Evolutionary conservation across 257 asterid species (phyloP).

Genomic region (Fraxinus cuspidata): DNA sequence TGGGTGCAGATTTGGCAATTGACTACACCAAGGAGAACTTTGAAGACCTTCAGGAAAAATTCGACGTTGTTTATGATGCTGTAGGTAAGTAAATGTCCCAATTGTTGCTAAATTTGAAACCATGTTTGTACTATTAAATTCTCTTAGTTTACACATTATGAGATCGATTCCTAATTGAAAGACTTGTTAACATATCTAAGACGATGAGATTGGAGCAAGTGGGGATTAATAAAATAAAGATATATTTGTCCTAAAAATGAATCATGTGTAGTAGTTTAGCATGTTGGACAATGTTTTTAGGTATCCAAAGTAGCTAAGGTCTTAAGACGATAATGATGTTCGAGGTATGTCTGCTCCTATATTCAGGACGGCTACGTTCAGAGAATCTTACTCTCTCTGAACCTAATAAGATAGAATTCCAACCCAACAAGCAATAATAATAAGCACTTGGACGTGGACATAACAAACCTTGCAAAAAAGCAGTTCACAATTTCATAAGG

Average conservation of each 20-base stretch:
- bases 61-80: slow-evolving; percentile 73
- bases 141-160: not conserved
- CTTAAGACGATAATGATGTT: not conserved
- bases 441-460: too few relatives aligned
- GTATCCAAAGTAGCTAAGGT: not conserved
- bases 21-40: slow-evolving; percentile 85
- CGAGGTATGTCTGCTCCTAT: too few relatives aligned
- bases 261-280: not conserved
- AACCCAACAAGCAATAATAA: too few relatives aligned
- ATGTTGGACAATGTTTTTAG: not conserved
- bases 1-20: slow-evolving; percentile 80
- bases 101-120: not conserved
- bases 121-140: not conserved
- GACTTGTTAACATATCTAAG: not conserved
- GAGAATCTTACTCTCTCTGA: too few relatives aligned
- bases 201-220: not conserved
- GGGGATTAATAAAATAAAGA: not conserved
- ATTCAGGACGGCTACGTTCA: too few relatives aligned
- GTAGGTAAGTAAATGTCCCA: slow-evolving; percentile 60
- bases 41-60: slow-evolving; percentile 73
- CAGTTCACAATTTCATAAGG: too few relatives aligned
- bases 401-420: too few relatives aligned
- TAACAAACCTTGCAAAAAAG: too few relatives aligned
- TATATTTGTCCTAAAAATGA: not conserved
- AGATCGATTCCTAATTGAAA: not conserved